Evolutionary conservation across 192 early-diverging fungal genomes (phyloP), one percentile per base, ranked within the genome.

Genomic region (Bifiguratus adelaidae): DNA sequence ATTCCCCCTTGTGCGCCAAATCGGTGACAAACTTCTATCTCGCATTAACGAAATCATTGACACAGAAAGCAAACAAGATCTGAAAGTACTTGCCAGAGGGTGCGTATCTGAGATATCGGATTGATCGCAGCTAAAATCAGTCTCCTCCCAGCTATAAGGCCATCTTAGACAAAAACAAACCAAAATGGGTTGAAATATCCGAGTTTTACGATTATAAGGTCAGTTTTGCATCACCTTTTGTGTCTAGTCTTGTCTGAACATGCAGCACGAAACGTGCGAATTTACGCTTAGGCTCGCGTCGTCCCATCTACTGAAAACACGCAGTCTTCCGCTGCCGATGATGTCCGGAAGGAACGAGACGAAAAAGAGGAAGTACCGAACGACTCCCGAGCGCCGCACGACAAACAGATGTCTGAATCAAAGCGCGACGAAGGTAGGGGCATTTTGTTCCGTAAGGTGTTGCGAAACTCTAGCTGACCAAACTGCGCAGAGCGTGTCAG

Each of bases 31-130:
- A 4, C 49, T 91, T 2, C 58, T 69, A 7, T 23, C 47, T 3
- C 48, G 46, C 1, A 52, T 78, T 18, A 34, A 74, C 26, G 52
- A 53, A 0, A 62, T 89, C 8, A 69, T 61, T n/a, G 40, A 53
- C 1, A 63, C 52, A 12, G 87, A 88, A 53, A 61, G 53, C 7
- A 53, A 85, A 9, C 75, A 71, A 22, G 86, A 91, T 57, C 55
- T 91, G 25, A 87, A 87, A 44, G 58, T 80, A 3, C 36, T 91
- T 20, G 85, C 86, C 0, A 55, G 60, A 15, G 64, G 72, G 2
- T 86, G 81, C 19, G 16, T 33, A 24, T 8, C n/a, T n/a, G n/a
- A n/a, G n/a, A n/a, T n/a, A n/a, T n/a, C n/a, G n/a, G n/a, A n/a
- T n/a, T n/a, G n/a, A n/a, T n/a, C n/a, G n/a, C n/a, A 48, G 32